A percentile compares a stretch with the other conserved stretches of the same genome.
Evolutionary conservation across 108 stramenopile species (phyloP).

Genomic region (Discostella pseudostelligera): DNA sequence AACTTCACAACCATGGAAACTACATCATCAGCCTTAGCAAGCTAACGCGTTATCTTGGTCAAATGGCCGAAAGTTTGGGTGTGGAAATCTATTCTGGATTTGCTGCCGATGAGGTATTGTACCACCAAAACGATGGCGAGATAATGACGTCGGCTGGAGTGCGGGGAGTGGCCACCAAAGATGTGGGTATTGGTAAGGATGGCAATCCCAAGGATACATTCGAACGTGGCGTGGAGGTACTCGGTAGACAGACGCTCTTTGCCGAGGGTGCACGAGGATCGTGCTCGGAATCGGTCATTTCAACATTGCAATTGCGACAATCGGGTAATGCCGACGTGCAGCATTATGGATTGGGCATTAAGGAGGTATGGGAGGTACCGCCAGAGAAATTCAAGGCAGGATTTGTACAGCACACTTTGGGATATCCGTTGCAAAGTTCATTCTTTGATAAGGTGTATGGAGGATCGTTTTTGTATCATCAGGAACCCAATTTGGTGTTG

Average conservation of each 20-base stretch:
- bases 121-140: constrained; percentile 39
- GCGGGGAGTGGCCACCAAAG: constrained; percentile 93
- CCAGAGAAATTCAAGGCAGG: constrained; percentile 88
- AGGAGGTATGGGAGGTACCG: constrained; percentile 99
- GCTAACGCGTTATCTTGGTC: constrained; percentile 92
- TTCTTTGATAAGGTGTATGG: constrained; percentile 83
- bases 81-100: constrained; percentile 99
- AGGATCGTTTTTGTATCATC: constrained; percentile 96
- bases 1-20: constrained; percentile 97
- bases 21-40: constrained; percentile 92
- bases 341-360: constrained; percentile 97
- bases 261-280: constrained; percentile 98
- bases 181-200: constrained; percentile 95
- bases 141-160: constrained; percentile 42
- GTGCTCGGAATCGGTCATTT: constrained; percentile 92
- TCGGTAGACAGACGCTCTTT: constrained; percentile 95
- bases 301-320: constrained; percentile 82
- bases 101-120: constrained; percentile 93
- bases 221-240: constrained; percentile 94
- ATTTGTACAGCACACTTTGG: constrained; percentile 97
- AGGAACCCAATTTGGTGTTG: constrained; percentile 93
- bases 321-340: constrained; percentile 72
- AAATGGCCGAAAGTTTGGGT: constrained; percentile 94
- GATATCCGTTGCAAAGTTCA: constrained; percentile 90
- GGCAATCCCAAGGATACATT: constrained; percentile 90